phyloP scores from a whole-genome alignment of 352 stramenopile species.

The Achlya hypogyna region DNA sequence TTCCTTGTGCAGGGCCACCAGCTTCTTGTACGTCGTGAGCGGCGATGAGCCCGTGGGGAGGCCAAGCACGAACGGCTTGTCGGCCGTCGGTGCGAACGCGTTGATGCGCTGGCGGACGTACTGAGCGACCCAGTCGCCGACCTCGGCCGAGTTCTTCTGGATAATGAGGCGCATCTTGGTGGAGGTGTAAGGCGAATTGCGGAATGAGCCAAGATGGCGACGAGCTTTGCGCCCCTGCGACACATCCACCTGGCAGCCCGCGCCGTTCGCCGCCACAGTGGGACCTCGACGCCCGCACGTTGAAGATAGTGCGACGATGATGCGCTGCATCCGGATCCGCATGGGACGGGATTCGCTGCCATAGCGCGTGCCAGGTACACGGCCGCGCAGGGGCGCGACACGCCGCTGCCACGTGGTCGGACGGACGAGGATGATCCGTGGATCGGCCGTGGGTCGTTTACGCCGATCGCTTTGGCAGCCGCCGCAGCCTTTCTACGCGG shows the following conservation, averaged over 20 bases:
- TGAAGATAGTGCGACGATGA: not conserved
- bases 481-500: no score
- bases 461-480: no score
- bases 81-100: slow-evolving; percentile 60
- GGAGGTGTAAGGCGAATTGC: not conserved
- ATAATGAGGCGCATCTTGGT: slow-evolving; percentile 72
- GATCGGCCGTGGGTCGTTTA: no score
- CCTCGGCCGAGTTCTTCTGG: slow-evolving; percentile 50
- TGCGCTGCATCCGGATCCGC: not conserved
- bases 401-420: not conserved
- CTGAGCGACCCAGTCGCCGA: slow-evolving; percentile 62
- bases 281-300: not conserved
- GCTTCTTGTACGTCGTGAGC: slow-evolving; percentile 63
- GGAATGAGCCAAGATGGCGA: not conserved
- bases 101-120: slow-evolving; percentile 76
- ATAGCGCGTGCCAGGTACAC: no score
- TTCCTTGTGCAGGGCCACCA: slow-evolving; percentile 61
- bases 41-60: slow-evolving; percentile 79
- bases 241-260: not conserved
- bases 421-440: not conserved
- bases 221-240: not conserved
- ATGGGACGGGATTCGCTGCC: no score
- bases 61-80: slow-evolving; percentile 73
- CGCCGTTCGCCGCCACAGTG: not conserved
- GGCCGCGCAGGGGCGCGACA: no score